These are phyloP conservation scores for Alopecurus myosuroides DNA, from an alignment of 176 grass and related monocot species.

Conservation along the genomic window DNA sequence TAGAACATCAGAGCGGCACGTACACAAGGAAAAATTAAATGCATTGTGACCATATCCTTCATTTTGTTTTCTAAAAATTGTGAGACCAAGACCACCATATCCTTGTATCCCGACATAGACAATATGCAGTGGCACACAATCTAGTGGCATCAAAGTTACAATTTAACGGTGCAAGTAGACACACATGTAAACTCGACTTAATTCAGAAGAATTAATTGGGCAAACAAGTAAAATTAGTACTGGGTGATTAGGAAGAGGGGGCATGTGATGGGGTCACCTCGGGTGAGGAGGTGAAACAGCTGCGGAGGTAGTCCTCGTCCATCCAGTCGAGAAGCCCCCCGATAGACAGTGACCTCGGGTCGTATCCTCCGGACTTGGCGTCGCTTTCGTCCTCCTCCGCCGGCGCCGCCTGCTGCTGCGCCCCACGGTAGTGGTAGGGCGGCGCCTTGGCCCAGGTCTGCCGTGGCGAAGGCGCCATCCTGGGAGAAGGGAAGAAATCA, in stretches of 20 bases:
- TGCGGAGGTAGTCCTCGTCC: slow-evolving; percentile 41
- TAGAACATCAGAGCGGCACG: neutral
- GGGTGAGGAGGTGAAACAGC: slow-evolving; percentile 9
- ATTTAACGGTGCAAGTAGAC: neutral
- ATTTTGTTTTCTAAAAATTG: neutral
- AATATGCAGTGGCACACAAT: neutral
- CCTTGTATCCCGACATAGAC: neutral
- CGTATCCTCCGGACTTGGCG: neutral
- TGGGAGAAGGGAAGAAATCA: neutral
- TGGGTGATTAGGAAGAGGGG: neutral
- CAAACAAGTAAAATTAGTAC: neutral
- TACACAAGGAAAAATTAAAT: neutral
- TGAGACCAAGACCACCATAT: neutral
- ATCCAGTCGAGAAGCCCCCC: slow-evolving; percentile 43
- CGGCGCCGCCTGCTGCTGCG: neutral
- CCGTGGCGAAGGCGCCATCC: neutral
- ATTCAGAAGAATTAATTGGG: neutral
- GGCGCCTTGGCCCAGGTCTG: neutral
- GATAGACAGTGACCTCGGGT: slow-evolving; percentile 10
- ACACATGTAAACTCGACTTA: neutral
- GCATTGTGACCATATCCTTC: neutral
- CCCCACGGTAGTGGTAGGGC: neutral
- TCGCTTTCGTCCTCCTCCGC: neutral
- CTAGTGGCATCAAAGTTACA: neutral
- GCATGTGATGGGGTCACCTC: slow-evolving; percentile 4